Base-by-base conservation (phyloP, 768 basidiomycete genomes). In the Boletus reticulatus region DNA sequence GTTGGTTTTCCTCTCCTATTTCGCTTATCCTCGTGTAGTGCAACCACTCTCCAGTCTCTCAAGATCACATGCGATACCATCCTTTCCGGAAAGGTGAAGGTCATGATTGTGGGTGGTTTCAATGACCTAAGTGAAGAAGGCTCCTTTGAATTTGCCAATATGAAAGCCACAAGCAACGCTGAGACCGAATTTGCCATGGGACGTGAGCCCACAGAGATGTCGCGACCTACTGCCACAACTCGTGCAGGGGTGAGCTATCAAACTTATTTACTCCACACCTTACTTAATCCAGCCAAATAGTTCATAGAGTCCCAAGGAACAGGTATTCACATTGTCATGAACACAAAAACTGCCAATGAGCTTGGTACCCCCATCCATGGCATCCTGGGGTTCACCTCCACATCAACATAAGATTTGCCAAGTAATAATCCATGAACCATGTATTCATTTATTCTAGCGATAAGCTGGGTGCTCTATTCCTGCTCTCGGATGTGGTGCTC, bases 81-180 rank as follows among this genome's bases (percentile, higher is more conserved):
- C 60, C 72, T 96, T 36, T 89, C 90, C 8, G 92, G 95, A 58
- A 99, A 99, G 73, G 97, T 97, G 34, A 98, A 98, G 76, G 87
- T 99, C 68, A 99, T 99, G 97, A 87, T 99, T 57, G 91, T 96
- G 36, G 97, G 97, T 70, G 97, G 97, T 55, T 98, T 95, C 76
- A 97, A 99, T 67, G 97, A 99, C 71, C 84, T 98, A 71, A 91
- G 89, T 60, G 97, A 99, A 73, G 97, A 99, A 75, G 97, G 96
- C 17, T 98, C 96, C 9, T 98, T 87, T 72, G 96, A 99, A 73
- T 99, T 99, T 73, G 97, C 94, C 48, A 98, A 98, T 79, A 99
- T 99, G 97, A 97, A 98, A 75, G 97, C 97, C 1, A 99, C 97
- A 6, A 93, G 90, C 75, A 98, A 96, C 67, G 88, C 95, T 1